A percentile compares a stretch with the other conserved stretches of the same genome.
Conservation (phyloP, 2,329 filamentous ascomycete genomes). For the Spiromastix sp. region DNA sequence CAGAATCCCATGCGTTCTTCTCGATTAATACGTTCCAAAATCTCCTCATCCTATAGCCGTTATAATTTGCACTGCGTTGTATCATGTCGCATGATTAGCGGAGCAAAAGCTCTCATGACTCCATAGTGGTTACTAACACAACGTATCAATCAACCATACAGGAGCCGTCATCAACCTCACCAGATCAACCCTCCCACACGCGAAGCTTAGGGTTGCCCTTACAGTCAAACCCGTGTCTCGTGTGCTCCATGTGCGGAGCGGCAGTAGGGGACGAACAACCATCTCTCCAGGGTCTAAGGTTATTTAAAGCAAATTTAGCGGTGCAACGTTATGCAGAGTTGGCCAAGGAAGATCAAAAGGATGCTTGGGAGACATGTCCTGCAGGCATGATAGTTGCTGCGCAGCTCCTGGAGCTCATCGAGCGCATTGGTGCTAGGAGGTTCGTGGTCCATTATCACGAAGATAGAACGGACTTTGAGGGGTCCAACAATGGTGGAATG, state of each 20-base stretch:
- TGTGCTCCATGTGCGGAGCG: constrained; percentile 21
- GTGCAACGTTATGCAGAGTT: constrained; percentile 11
- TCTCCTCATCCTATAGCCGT: no score
- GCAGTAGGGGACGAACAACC: constrained; percentile 31
- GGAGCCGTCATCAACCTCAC: no score
- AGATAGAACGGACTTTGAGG: constrained; percentile 1
- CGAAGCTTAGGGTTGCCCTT: no score
- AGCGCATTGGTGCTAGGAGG: constrained; percentile 45
- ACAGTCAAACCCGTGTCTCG: no score
- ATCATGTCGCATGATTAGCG: no score
- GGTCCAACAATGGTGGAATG: constrained; percentile 18
- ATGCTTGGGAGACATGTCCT: constrained; percentile 21
- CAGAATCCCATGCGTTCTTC: no score
- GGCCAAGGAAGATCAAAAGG: neutral
- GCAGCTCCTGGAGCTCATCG: constrained; percentile 45
- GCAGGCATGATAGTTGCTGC: constrained; percentile 38
- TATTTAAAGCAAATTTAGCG: constrained; percentile 40
- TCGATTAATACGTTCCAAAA: no score
- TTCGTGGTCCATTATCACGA: constrained; percentile 39
- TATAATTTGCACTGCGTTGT: no score
- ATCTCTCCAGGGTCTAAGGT: constrained; percentile 21
- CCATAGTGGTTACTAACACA: no score
- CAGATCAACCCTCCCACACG: no score
- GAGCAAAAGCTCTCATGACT: no score
- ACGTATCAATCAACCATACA: no score